A percentile compares a stretch with the other conserved stretches of the same genome.
phyloP scores from a whole-genome alignment of 164 flowering plant genomes.

The Liriodendron chinense region DNA sequence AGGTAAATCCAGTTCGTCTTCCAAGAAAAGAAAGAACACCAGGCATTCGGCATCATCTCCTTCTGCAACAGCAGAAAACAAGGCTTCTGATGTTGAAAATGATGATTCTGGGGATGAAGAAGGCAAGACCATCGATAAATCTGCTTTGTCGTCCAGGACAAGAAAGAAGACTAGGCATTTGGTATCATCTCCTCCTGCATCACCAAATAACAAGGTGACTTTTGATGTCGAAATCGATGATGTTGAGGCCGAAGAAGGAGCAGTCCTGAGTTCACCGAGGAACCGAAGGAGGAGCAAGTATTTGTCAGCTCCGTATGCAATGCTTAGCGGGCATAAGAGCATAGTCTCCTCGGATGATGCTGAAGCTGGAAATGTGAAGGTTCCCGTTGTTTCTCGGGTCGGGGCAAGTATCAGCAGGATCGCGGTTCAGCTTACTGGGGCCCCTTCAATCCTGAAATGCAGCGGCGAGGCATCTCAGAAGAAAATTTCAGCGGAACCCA shows the following conservation, averaged over 20 bases:
- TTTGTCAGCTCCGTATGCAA: conserved; percentile 68
- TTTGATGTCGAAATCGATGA: conserved; percentile 9
- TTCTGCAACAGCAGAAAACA: conserved; percentile 6
- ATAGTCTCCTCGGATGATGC: conserved; percentile 12
- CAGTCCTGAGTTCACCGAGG: conserved; percentile 37
- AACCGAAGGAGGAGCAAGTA: conserved; percentile 83
- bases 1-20: conserved; percentile 1
- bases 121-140: conserved; percentile 4
- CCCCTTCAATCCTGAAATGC: conserved; percentile 24
- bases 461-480: conserved; percentile 30
- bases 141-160: conserved; percentile 8
- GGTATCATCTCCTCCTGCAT: conserved; percentile 14
- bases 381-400: conserved; percentile 17
- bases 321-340: conserved; percentile 19
- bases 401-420: conserved; percentile 13
- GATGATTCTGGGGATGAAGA: conserved; percentile 15
- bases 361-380: conserved; percentile 27
- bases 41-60: conserved; percentile 19
- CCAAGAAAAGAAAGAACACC: conserved; percentile 10
- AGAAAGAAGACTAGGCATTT: conserved; percentile 10
- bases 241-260: conserved; percentile 13
- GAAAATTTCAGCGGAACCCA: conserved; percentile 11
- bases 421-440: conserved; percentile 19
- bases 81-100: conserved; percentile 9
- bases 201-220: conserved; percentile 10